Base-by-base conservation (phyloP, 2,329 filamentous ascomycete genomes). In the Epichloe gansuensis region DNA sequence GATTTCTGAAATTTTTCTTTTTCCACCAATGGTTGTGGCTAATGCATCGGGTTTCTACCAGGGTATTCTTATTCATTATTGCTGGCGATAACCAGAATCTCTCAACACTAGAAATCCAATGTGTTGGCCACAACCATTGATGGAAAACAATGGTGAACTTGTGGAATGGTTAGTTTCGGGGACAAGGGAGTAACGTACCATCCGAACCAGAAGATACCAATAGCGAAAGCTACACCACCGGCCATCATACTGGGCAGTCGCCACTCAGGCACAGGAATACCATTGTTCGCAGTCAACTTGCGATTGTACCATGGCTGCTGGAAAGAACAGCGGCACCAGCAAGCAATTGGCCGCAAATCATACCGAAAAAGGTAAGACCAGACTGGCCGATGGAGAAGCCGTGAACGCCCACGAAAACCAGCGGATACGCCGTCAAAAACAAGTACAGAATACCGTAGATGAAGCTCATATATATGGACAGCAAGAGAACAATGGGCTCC, bases 321-420 rank as follows among this genome's bases (percentile, higher is more conserved):
- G 41, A 79, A 60, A 86, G 71, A 56, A 91, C 82, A 46, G 75
- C 74, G 8, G 73, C 55, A 48, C 85, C 86, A 0, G 85, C 86
- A 51, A 88, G 68, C 15, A 91, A 56, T 63, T 89, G 79, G 46
- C 88, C 88, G 8, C 75, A 61, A 50, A 93, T 80, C 83, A 95
- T 88, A 52, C 89, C 90, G 60, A 95, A 88, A 66, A 90, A 95
- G 5, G 88, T 82, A 5, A 95, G 75, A 2, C 89, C 90, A 4
- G 82, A 78, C 17, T 87, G 68, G 53, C 90, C 90, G 1, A 75
- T 62, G 37, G 71, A 80, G 72, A 91, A 85, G 58, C 78, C 76
- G 66, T 95, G 85, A 4, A 90, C 75, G 31, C 75, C 73, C 56
- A 84, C 74, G 69, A 93, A 95, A 47, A 94, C 85, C 45, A 93